Conservation (phyloP, 805 yeast genomes). For the Kluyveromyces dobzhanskii region DNA sequence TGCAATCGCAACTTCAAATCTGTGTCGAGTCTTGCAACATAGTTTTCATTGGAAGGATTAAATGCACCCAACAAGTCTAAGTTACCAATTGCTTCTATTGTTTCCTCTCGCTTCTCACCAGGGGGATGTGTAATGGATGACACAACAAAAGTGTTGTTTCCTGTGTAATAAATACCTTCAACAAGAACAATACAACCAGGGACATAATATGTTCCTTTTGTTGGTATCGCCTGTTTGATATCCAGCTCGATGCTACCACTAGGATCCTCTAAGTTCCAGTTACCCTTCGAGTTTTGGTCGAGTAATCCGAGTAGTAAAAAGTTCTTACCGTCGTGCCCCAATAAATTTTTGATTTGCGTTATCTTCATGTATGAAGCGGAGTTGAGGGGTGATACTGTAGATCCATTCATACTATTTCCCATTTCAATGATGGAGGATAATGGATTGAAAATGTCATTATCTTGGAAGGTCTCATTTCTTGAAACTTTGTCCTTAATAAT, state of each 20-base stretch:
- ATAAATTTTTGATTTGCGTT: slow-evolving; percentile 70
- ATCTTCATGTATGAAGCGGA: slow-evolving; percentile 31
- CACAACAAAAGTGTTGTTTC: slow-evolving; percentile 61
- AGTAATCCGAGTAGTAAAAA: slow-evolving; percentile 77
- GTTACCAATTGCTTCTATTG: slow-evolving; percentile 69
- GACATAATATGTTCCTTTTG: slow-evolving; percentile 54
- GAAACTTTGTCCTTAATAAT: slow-evolving; percentile 61
- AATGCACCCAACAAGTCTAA: slow-evolving; percentile 57
- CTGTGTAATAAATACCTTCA: slow-evolving; percentile 76
- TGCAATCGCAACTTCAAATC: slow-evolving; percentile 47
- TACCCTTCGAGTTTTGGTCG: slow-evolving; percentile 52
- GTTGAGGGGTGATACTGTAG: slow-evolving; percentile 6
- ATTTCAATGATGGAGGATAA: slow-evolving; percentile 25
- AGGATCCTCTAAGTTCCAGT: slow-evolving; percentile 73
- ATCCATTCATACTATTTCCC: slow-evolving; percentile 13
- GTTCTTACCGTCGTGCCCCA: slow-evolving; percentile 74
- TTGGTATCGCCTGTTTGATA: slow-evolving; percentile 50
- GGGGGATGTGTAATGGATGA: slow-evolving; percentile 81
- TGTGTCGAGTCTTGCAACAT: slow-evolving; percentile 51
- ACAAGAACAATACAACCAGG: slow-evolving; percentile 74
- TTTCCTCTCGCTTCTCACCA: slow-evolving; percentile 60
- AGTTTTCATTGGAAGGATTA: slow-evolving; percentile 24
- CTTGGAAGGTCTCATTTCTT: slow-evolving; percentile 68
- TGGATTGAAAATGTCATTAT: slow-evolving; percentile 27
- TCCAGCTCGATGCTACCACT: slow-evolving; percentile 68